These are phyloP conservation scores for Aspergillus baeticus DNA, from an alignment of 495 filamentous ascomycete species.

Conservation along the genomic window DNA sequence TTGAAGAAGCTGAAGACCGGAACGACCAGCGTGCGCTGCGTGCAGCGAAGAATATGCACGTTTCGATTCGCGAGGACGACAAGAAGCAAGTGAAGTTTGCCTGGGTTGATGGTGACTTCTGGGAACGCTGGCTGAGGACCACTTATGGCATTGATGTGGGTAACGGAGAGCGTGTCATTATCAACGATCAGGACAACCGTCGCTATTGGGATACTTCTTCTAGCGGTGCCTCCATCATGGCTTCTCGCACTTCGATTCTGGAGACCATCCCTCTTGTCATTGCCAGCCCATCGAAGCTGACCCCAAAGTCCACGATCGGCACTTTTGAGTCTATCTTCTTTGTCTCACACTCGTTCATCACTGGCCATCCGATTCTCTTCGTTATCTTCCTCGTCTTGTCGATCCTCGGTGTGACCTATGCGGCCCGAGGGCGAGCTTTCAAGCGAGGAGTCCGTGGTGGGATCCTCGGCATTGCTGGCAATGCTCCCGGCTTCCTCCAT, in stretches of 20 bases:
- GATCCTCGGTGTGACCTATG: slow-evolving; percentile 27
- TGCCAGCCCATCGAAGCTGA: slow-evolving; percentile 73
- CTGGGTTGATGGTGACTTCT: slow-evolving; percentile 98
- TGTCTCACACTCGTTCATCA: slow-evolving; percentile 63
- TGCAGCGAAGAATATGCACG: slow-evolving; percentile 85
- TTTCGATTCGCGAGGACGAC: slow-evolving; percentile 82
- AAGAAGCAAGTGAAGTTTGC: slow-evolving; percentile 91
- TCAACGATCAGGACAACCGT: slow-evolving; percentile 95
- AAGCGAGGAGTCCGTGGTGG: slow-evolving; percentile 41
- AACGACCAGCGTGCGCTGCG: slow-evolving; percentile 84
- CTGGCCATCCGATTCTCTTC: slow-evolving; percentile 70
- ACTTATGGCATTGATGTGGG: slow-evolving; percentile 88
- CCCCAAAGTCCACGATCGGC: slow-evolving; percentile 81
- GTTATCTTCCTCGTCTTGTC: slow-evolving; percentile 58
- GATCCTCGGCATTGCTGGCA: slow-evolving; percentile 55
- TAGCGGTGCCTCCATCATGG: slow-evolving; percentile 81
- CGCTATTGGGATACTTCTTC: slow-evolving; percentile 93
- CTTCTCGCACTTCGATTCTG: slow-evolving; percentile 89
- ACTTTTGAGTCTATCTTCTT: slow-evolving; percentile 77
- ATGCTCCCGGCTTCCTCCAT: slow-evolving; percentile 66
- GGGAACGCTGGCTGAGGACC: slow-evolving; percentile 93
- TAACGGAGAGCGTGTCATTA: slow-evolving; percentile 87
- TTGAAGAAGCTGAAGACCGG: slow-evolving; percentile 94
- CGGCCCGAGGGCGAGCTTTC: slow-evolving; percentile 34
- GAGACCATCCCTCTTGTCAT: slow-evolving; percentile 85